These are phyloP conservation scores for Vigna nakashimae DNA, from an alignment of 306 rosid species.

Conservation along the genomic window DNA sequence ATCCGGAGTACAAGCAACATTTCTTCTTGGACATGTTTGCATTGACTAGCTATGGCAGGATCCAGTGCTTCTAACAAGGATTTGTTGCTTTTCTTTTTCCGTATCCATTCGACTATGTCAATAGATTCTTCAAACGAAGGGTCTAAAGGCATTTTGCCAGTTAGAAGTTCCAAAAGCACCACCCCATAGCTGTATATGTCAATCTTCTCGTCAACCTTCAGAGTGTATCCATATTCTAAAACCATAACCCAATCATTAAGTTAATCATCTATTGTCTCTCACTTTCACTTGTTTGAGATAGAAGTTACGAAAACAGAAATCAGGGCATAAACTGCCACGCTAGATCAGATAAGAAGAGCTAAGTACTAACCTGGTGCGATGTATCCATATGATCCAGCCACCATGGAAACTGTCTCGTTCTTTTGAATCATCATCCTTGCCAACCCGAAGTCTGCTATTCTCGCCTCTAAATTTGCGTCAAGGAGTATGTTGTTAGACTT, in stretches of 20 bases:
- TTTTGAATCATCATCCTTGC: slow-evolving; percentile 83
- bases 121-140: slow-evolving; percentile 60
- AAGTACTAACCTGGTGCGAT: slow-evolving; percentile 89
- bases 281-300: slow-evolving; percentile 20
- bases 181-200: slow-evolving; percentile 88
- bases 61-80: slow-evolving; percentile 67
- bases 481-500: slow-evolving; percentile 90
- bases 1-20: slow-evolving; percentile 88
- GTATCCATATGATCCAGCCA: slow-evolving; percentile 94
- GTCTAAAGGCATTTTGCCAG: slow-evolving; percentile 77
- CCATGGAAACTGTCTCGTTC: slow-evolving; percentile 83
- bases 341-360: neutral
- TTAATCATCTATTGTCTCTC: slow-evolving; percentile 16
- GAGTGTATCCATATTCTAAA: slow-evolving; percentile 81
- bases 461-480: slow-evolving; percentile 79
- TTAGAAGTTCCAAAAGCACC: slow-evolving; percentile 82
- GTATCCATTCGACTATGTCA: slow-evolving; percentile 75
- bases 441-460: slow-evolving; percentile 93
- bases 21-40: slow-evolving; percentile 85
- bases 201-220: slow-evolving; percentile 85
- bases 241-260: slow-evolving; percentile 5
- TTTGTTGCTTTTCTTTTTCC: slow-evolving; percentile 57
- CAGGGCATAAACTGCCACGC: neutral
- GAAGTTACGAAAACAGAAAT: neutral
- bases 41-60: slow-evolving; percentile 65